Evolutionary conservation across 768 basidiomycete genomes (phyloP).

Genomic region (Tubosaeta sp.): DNA sequence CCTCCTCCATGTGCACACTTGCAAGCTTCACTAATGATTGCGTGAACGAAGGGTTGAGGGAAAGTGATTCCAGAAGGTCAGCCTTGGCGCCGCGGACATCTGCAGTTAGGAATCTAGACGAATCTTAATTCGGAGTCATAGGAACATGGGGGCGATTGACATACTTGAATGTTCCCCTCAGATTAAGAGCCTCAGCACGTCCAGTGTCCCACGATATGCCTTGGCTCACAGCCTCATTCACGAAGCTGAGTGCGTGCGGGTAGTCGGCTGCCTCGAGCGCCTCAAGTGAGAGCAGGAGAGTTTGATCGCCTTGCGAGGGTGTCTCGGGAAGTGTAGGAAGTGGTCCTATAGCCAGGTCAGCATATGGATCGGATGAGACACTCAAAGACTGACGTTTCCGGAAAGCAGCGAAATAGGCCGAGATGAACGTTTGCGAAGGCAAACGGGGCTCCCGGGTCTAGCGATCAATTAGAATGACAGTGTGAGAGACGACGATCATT

Average conservation of each 20-base stretch:
- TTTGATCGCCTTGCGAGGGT: conserved; percentile 78
- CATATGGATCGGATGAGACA: background rate
- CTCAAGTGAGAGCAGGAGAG: conserved; percentile 72
- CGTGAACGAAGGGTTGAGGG: conserved; percentile 62
- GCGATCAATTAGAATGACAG: background rate
- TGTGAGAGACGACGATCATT: background rate
- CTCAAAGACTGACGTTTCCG: conserved; percentile 58
- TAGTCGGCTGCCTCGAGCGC: conserved; percentile 87
- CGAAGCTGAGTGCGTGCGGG: conserved; percentile 68
- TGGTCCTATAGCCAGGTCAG: conserved; percentile 41
- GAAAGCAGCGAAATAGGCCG: conserved; percentile 97
- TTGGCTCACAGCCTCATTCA: conserved; percentile 84
- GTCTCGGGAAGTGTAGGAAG: conserved; percentile 69
- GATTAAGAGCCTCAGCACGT: conserved; percentile 85
- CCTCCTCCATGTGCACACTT: conserved; percentile 95
- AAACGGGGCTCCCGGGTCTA: conserved; percentile 72
- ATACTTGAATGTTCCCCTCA: conserved; percentile 94
- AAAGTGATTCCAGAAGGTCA: conserved; percentile 76
- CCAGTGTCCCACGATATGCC: conserved; percentile 72
- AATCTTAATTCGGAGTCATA: background rate
- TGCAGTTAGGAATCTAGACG: conserved; percentile 78
- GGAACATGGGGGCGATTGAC: conserved; percentile 21
- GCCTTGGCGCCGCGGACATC: conserved; percentile 78
- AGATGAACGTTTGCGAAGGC: conserved; percentile 88
- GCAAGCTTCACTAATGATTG: conserved; percentile 96